Percentiles rank a stretch among this genome's conserved stretches.
phyloP scores from a whole-genome alignment of 345 rosid genomes.

The Salix caprea region DNA sequence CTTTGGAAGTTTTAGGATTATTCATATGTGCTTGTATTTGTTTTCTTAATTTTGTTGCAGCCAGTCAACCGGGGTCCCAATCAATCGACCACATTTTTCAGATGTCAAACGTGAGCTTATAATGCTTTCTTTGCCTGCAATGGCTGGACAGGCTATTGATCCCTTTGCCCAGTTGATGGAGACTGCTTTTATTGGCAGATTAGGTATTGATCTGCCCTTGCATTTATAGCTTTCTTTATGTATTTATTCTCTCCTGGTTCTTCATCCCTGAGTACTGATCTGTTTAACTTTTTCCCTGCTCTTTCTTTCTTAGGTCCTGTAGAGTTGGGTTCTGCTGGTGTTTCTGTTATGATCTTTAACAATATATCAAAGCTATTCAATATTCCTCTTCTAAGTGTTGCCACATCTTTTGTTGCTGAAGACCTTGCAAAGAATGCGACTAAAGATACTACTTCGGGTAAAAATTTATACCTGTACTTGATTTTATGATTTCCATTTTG shows the following conservation, averaged over 20 bases:
- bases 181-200: constrained; percentile 90
- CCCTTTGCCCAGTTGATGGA: constrained; percentile 86
- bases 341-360: constrained; percentile 74
- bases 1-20: neutral
- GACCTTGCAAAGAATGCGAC: constrained; percentile 62
- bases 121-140: constrained; percentile 80
- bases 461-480: neutral
- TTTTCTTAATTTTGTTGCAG: constrained; percentile 33
- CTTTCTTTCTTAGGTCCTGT: constrained; percentile 51
- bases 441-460: constrained; percentile 47
- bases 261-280: neutral
- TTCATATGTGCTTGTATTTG: neutral
- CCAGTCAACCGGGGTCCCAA: constrained; percentile 21
- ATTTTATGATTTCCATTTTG: neutral
- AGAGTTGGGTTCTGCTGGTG: constrained; percentile 87
- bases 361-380: constrained; percentile 86
- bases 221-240: neutral
- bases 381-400: constrained; percentile 88
- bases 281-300: neutral
- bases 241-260: neutral
- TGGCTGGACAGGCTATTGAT: constrained; percentile 88
- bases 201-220: constrained; percentile 41
- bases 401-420: constrained; percentile 94
- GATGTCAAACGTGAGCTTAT: constrained; percentile 66
- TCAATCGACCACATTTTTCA: constrained; percentile 24